Evolutionary conservation across 495 filamentous ascomycete species (phyloP), one percentile per base, ranked within the genome.

Genomic region (Penicillium flavigenum): DNA sequence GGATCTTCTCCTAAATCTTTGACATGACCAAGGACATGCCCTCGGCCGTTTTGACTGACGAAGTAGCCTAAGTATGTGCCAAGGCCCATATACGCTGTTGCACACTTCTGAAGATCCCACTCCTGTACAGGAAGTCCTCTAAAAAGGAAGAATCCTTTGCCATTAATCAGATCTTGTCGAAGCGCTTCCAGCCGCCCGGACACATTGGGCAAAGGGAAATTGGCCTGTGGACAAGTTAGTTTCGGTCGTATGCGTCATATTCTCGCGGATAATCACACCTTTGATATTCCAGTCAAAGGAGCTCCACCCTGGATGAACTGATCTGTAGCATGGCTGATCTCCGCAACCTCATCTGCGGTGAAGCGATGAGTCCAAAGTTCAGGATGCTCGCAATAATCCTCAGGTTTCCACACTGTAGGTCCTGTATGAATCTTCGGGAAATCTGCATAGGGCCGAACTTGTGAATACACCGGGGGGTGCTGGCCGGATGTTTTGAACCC

Each of bases 11-110:
- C 88, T 4, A 96, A 79, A 72, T 95, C 89, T 72, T 96, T 91
- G 67, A 96, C 91, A 69, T 96, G 91, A 3, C 91, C 91, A 10
- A 96, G 79, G 14, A 96, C 88, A 70, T 96, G 91, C n/a, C 91
- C 91, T 43, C 83, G 83, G 8, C 85, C 83, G 74, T 96, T 96
- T 66, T 96, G 91, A 39, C 84, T 88, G 38, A 92, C 81, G 55
- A 92, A 90, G 72, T 95, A 91, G 36, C 91, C 91, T 4, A 96
- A 78, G 64, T 93, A 84, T 3, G 88, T 87, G n/a, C 91, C 90
- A 2, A 96, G 76, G 32, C 91, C 91, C 87, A 96, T 91, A 73
- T 95, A 96, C 20, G 89, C 91, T 27, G 88, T 84, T 22, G 91
- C 91, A 12, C 84, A 88, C 73, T 94, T 96, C 58, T 83, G 79